phyloP scores from a whole-genome alignment of 805 yeast species.

The Barnettozyma salicaria region DNA sequence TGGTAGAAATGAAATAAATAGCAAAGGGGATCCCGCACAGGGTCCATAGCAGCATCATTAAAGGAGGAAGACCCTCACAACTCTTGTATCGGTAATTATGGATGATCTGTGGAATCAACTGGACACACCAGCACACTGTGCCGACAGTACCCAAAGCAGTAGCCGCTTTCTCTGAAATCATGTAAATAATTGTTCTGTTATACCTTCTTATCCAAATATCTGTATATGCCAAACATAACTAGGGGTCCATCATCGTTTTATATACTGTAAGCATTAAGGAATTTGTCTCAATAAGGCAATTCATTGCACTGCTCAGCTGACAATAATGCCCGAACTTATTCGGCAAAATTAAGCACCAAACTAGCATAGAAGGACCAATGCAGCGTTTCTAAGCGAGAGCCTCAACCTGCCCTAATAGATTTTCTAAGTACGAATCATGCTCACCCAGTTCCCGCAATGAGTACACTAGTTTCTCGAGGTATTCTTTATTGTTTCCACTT shows the following conservation, averaged over 20 bases:
- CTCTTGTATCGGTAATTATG: slow-evolving; percentile 70
- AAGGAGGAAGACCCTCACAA: slow-evolving; percentile 83
- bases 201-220: background rate
- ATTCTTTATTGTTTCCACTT: slow-evolving; percentile 75
- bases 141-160: slow-evolving; percentile 83
- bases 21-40: slow-evolving; percentile 75
- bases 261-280: too few relatives aligned
- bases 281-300: slow-evolving; percentile 1
- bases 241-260: too few relatives aligned
- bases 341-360: too few relatives aligned
- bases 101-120: slow-evolving; percentile 78
- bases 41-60: slow-evolving; percentile 85
- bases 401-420: slow-evolving; percentile 1
- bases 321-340: too few relatives aligned
- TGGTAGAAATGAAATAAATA: slow-evolving; percentile 68
- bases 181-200: background rate
- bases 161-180: slow-evolving; percentile 40
- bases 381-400: background rate
- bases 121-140: slow-evolving; percentile 90
- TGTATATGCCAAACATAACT: too few relatives aligned
- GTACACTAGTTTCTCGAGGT: slow-evolving; percentile 47
- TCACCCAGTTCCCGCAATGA: slow-evolving; percentile 36
- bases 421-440: slow-evolving; percentile 10
- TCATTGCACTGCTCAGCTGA: too few relatives aligned
- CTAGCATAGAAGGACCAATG: background rate